Evolutionary conservation across 305 asterid species (phyloP), one percentile per base, ranked within the genome.

Genomic region (Striga hermonthica): DNA sequence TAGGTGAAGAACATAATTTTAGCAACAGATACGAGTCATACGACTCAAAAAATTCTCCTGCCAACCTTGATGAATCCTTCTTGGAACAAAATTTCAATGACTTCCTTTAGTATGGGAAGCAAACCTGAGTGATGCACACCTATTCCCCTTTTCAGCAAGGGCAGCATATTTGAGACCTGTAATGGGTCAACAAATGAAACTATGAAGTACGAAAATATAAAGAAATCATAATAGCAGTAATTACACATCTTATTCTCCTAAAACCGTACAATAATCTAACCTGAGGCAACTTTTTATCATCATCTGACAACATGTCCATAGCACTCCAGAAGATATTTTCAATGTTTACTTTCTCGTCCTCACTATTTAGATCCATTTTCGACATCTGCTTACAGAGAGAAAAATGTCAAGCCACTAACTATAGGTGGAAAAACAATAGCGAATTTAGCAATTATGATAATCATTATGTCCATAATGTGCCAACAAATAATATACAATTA

Each of bases 281-380:
- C 92, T 93, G 97, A 5, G 99, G 99, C 72, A 93, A 71, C 78
- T 88, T 90, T 73, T 88, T 93, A 74, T 93, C 99, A 81, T 93
- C 99, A 70, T 90, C 99, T 8, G 97, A 93, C 70, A 93, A 82
- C 89, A 90, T 90, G 82, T 93, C 97, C 99, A 93, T 93, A 65
- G 99, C 97, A 80, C 96, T 90, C 99, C 99, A 90, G 83, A 93
- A 93, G 49, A 93, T 93, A 45, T 86, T 93, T 76, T 93, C 99
- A n/a, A 77, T 74, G 74, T 81, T 90, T 71, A 76, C 86, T 80
- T 93, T 93, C 86, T 93, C 99, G 71, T 90, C 89, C 14, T 93
- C 99, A 66, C 72, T 73, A 52, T 82, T 90, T 65, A 93, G 76
- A 86, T 93, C 99, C 97, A 93, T 60, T 79, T 88, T 90, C 60